Evolutionary conservation across 106 monocot genomes (phyloP).

Genomic region (Dioscorea alata): DNA sequence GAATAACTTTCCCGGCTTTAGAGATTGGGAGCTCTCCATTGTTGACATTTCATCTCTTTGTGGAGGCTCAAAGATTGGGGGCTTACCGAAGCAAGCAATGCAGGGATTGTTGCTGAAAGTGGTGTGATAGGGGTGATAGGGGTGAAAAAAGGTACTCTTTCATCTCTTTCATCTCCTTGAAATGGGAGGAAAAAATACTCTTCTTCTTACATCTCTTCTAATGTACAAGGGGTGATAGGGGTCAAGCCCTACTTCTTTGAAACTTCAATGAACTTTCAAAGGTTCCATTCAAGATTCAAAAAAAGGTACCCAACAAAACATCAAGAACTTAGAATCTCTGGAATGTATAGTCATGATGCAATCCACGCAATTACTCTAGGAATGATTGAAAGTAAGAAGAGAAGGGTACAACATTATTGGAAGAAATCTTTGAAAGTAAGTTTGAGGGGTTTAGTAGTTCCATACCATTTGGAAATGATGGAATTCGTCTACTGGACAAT

Average conservation of each 20-base stretch:
- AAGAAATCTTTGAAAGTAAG: not conserved
- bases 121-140: too few species aligned
- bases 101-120: not conserved
- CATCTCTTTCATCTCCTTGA: too few species aligned
- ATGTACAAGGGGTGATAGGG: too few species aligned
- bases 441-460: constrained; percentile 12
- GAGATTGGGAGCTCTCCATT: not conserved
- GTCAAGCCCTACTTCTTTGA: too few species aligned
- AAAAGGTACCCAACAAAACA: too few species aligned
- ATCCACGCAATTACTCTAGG: constrained; percentile 1
- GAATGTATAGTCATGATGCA: constrained; percentile 16
- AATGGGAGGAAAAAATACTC: too few species aligned
- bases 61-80: not conserved
- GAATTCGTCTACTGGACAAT: not conserved
- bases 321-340: constrained; percentile 1
- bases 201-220: too few species aligned
- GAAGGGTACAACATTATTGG: not conserved
- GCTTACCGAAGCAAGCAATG: not conserved
- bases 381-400: not conserved
- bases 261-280: too few species aligned
- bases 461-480: constrained; percentile 1
- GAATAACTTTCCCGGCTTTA: too few species aligned
- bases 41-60: not conserved
- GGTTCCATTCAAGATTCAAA: too few species aligned
- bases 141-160: too few species aligned